Evolutionary conservation across 1,284 basidiomycete species (phyloP).

Genomic region (Coniferiporia weirii): DNA sequence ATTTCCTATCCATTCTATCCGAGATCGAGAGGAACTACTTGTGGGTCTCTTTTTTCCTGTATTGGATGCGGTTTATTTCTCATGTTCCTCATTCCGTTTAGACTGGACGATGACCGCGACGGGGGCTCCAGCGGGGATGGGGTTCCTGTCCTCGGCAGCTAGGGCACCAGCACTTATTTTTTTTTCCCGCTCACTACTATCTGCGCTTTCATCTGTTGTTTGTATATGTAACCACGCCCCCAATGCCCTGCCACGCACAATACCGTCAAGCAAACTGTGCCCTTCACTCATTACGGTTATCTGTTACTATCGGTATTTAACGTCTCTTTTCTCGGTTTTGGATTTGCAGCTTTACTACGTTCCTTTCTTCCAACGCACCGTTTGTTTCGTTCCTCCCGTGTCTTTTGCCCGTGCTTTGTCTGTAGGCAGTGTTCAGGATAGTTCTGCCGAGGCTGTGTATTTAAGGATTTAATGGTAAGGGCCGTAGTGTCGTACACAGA

Average conservation of each 20-base stretch:
- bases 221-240: neutral
- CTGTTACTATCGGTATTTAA: constrained; percentile 7
- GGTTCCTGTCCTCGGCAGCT: constrained; percentile 41
- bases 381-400: neutral
- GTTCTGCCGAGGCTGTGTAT: neutral
- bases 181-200: neutral
- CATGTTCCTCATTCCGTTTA: constrained; percentile 26
- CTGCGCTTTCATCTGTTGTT: neutral
- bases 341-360: neutral
- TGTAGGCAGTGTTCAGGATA: too few relatives aligned
- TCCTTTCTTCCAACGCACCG: neutral
- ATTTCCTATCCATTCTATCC: constrained; percentile 82
- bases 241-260: neutral
- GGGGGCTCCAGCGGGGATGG: constrained; percentile 53
- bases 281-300: neutral
- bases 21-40: constrained; percentile 86
- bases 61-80: neutral
- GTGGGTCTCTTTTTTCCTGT: constrained; percentile 36
- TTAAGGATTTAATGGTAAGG: neutral
- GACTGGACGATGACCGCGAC: constrained; percentile 71
- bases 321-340: neutral
- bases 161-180: constrained; percentile 8
- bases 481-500: too few relatives aligned
- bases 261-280: neutral
- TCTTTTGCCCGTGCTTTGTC: neutral